These are phyloP conservation scores for Pulveroboletus sp. DNA, from an alignment of 768 basidiomycete genomes.

Conservation along the genomic window DNA sequence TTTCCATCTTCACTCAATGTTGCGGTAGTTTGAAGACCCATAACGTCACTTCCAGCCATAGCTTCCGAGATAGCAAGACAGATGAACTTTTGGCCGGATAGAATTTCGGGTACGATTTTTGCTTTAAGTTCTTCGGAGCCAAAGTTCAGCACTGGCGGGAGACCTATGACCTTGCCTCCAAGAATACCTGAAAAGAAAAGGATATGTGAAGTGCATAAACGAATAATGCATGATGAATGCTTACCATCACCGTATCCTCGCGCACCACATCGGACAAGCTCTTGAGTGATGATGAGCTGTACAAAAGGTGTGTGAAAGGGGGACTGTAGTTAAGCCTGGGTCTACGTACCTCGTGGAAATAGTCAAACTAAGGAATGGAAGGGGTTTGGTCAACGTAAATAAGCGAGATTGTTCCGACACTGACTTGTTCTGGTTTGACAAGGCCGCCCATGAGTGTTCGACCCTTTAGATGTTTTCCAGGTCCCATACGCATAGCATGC, in stretches of 20 bases:
- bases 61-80: slow-evolving; percentile 74
- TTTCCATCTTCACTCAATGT: slow-evolving; percentile 62
- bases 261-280: slow-evolving; percentile 48
- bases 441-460: slow-evolving; percentile 67
- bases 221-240: not conserved
- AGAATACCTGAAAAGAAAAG: slow-evolving; percentile 32
- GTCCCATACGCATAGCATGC: slow-evolving; percentile 90
- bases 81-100: slow-evolving; percentile 65
- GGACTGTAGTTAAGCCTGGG: slow-evolving; percentile 4
- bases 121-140: slow-evolving; percentile 48
- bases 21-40: slow-evolving; percentile 57
- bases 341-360: slow-evolving; percentile 65
- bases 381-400: slow-evolving; percentile 1
- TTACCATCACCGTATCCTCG: slow-evolving; percentile 67
- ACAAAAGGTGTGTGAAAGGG: not conserved
- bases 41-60: slow-evolving; percentile 67
- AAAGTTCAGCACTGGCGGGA: slow-evolving; percentile 71
- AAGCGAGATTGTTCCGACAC: slow-evolving; percentile 7
- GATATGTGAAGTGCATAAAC: not conserved
- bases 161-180: slow-evolving; percentile 62
- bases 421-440: slow-evolving; percentile 69
- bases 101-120: slow-evolving; percentile 44
- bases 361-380: slow-evolving; percentile 46
- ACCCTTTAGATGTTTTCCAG: slow-evolving; percentile 81
- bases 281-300: slow-evolving; percentile 61